These are phyloP conservation scores for Coprinopsis strossmayeri DNA, from an alignment of 768 basidiomycete species.

Conservation along the genomic window DNA sequence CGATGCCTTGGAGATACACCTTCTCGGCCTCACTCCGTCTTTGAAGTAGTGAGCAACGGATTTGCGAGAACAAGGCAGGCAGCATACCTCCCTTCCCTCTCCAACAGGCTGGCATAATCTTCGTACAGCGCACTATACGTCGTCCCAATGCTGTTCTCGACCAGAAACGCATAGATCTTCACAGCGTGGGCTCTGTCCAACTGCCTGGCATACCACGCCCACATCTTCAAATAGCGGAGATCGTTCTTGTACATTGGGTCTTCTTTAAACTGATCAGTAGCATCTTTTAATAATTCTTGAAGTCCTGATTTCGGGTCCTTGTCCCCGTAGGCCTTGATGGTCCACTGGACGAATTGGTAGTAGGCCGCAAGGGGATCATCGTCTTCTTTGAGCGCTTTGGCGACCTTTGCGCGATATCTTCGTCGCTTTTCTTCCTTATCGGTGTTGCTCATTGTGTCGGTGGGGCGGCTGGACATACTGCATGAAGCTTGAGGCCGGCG, in stretches of 20 bases:
- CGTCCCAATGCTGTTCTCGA: slow-evolving; percentile 70
- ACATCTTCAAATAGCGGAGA: slow-evolving; percentile 85
- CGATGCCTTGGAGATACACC: slow-evolving; percentile 77
- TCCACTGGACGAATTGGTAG: slow-evolving; percentile 87
- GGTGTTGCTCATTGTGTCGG: slow-evolving; percentile 10
- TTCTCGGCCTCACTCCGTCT: slow-evolving; percentile 76
- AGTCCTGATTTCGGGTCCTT: slow-evolving; percentile 66
- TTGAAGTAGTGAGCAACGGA: too few relatives aligned
- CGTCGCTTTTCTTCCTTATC: slow-evolving; percentile 30
- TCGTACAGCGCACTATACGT: slow-evolving; percentile 81
- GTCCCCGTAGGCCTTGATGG: slow-evolving; percentile 70
- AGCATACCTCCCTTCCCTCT: slow-evolving; percentile 73
- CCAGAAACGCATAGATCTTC: slow-evolving; percentile 65
- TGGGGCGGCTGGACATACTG: slow-evolving; percentile 17
- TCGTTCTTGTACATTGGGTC: slow-evolving; percentile 86
- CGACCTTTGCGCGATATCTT: slow-evolving; percentile 33
- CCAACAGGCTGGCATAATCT: slow-evolving; percentile 80
- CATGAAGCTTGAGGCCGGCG: slow-evolving; percentile 2
- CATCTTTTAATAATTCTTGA: slow-evolving; percentile 75
- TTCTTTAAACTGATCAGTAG: slow-evolving; percentile 72
- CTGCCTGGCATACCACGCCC: slow-evolving; percentile 81
- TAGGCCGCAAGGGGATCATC: slow-evolving; percentile 86
- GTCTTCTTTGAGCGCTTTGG: slow-evolving; percentile 57
- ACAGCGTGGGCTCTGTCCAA: slow-evolving; percentile 67
- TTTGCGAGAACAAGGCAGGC: too few relatives aligned